Evolutionary conservation across 2,329 filamentous ascomycete species (phyloP).

Genomic region (Diaporthe nobilis): DNA sequence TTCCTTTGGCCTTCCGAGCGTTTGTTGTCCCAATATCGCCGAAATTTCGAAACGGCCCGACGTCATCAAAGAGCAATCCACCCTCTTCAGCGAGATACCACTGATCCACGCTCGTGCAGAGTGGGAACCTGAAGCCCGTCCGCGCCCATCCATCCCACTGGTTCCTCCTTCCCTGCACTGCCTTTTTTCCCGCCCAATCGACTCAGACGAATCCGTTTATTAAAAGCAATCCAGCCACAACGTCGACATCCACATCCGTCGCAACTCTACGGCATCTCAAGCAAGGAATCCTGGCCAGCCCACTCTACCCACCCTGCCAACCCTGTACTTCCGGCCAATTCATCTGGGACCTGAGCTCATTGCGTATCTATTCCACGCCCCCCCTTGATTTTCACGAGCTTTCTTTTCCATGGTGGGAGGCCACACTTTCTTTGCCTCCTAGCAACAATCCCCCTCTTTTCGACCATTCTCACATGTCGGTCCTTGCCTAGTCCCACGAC

Average conservation of each 20-base stretch:
- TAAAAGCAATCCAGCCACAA: constrained; percentile 26
- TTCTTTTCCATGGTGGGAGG: constrained; percentile 18
- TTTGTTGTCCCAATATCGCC: constrained; percentile 17
- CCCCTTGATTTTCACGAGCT: constrained; percentile 25
- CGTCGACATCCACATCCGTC: constrained; percentile 24
- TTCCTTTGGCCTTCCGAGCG: constrained; percentile 4
- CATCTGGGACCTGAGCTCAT: constrained; percentile 22
- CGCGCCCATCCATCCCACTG: constrained; percentile 18
- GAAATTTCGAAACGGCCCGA: constrained; percentile 37
- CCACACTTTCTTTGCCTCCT: constrained; percentile 10
- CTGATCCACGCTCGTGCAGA: constrained; percentile 26
- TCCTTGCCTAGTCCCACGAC: constrained; percentile 2
- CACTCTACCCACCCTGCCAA: constrained; percentile 23
- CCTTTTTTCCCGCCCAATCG: constrained; percentile 30
- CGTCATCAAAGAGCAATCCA: constrained; percentile 32
- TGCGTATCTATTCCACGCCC: constrained; percentile 20
- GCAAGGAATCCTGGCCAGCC: constrained; percentile 32
- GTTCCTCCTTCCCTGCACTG: constrained; percentile 34
- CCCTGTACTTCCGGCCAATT: constrained; percentile 25
- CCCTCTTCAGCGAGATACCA: constrained; percentile 26
- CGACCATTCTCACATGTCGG: constrained; percentile 6
- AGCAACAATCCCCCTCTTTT: constrained; percentile 1
- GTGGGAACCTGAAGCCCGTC: constrained; percentile 19
- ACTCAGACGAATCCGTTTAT: constrained; percentile 25
- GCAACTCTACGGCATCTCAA: constrained; percentile 25